Base-by-base conservation (phyloP, 1,284 basidiomycete genomes). In the Pterula multifida region DNA sequence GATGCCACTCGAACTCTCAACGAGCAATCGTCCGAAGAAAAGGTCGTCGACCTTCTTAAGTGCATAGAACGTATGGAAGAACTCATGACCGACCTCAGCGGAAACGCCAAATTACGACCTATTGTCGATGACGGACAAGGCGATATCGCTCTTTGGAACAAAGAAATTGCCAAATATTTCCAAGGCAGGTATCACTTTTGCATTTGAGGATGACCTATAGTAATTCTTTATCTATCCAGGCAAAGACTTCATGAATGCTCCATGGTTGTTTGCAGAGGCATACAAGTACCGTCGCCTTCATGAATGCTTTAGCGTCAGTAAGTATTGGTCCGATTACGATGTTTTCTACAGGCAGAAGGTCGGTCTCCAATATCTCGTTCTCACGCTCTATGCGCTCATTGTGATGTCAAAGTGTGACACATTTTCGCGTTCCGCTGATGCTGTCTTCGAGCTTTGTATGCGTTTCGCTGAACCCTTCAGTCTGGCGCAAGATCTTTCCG, bases 281-380 rank as follows among this genome's bases (percentile, higher is more conserved):
- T 97, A 97, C 78, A 97, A 97, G 69, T 97, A 97, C 68, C 87
- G 94, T 60, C 84, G 92, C 56, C 76, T 98, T 51, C 90, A 91
- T 56, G 94, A 97, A 66, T 94, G 90, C 69, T 98, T 98, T 70
- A 92, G 88, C 56, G 73, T 92, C 54, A 90, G 87, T 73, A 92
- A 90, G 63, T 85, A 81, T 68, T 98, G 92, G 91, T 78, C 76
- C 55, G 79, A 86, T 59, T 96, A 93, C 60, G 90, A 90, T 64
- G 83, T 86, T 6, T 95, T 94, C 67, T 93, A 92, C 71, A 75
- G 91, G 54, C 90, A 94, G 67, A 93, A 92, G 67, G 85, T 83
- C 48, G 26, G 62, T 54, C 26, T n/a, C n/a, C n/a, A n/a, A n/a
- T n/a, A 17, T 9, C 15, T 3, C 23, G 22, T 32, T 44, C 35